Evolutionary conservation across 2,329 filamentous ascomycete species (phyloP), one percentile per base, ranked within the genome.

Genomic region (Xylariaceae sp.): DNA sequence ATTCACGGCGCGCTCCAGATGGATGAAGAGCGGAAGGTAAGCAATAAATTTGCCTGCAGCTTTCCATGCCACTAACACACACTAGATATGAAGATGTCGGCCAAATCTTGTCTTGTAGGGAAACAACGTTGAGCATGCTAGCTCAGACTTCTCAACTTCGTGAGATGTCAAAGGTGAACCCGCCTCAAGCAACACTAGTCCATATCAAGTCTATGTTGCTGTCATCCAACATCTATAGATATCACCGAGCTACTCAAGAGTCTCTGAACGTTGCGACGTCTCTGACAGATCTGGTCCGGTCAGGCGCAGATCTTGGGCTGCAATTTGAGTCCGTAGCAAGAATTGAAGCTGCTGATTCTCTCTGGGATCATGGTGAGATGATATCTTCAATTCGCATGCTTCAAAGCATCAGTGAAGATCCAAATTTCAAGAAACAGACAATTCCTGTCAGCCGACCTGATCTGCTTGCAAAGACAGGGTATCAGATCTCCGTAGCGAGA

Each of bases 361-460:
- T 99, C 1, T 99, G 95, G 93, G 91, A 96, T 60, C 89, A 96
- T 70, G 92, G 92, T 12, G 93, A 99, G 72, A 90, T 91, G 78
- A 85, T 88, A 19, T 86, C 90, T 0, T 96, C 95, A 0, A 96
- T 99, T 57, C 84, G 88, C 40, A 93, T 98, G 82, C 83, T 98
- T 19, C 89, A 93, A 67, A 82, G 85, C 43, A 81, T 97, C 10
- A 83, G 89, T 52, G 77, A 80, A 43, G 79, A 84, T 49, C 78
- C 81, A 40, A 80, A 85, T 23, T 73, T 90, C 2, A 84, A 84
- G 52, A 85, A 83, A 55, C 90, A 96, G 70, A 84, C 84, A 0
- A 85, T 96, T 44, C 75, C 81, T 2, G 82, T 96, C 26, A 91
- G 87, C 49, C 83, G 86, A 44, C 86, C 93, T 1, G 89, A 93